Percentiles rank a stretch among this genome's conserved stretches.
These are phyloP conservation scores for Monosporascus sp. DNA, from an alignment of 2,329 filamentous ascomycete species.

Conservation along the genomic window DNA sequence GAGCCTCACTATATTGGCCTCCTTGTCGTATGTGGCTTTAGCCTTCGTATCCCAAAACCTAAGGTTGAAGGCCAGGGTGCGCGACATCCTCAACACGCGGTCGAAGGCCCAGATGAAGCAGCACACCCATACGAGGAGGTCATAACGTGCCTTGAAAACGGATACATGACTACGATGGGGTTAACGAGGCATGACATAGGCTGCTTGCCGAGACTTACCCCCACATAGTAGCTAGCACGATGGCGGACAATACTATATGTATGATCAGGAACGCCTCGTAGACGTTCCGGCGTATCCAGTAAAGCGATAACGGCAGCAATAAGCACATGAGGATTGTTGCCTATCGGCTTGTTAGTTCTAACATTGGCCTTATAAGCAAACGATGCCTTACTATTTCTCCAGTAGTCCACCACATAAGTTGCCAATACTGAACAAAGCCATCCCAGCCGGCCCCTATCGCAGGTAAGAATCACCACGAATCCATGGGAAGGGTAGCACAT, in stretches of 20 bases:
- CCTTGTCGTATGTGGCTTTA: slow-evolving; percentile 28
- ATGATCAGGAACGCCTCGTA: slow-evolving; percentile 48
- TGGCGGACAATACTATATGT: slow-evolving; percentile 47
- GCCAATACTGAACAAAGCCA: slow-evolving; percentile 33
- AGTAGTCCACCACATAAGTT: slow-evolving; percentile 44
- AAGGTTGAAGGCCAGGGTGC: slow-evolving; percentile 37
- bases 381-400: slow-evolving; percentile 37
- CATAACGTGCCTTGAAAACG: slow-evolving; percentile 46
- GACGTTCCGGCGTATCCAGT: slow-evolving; percentile 45
- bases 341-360: slow-evolving; percentile 12
- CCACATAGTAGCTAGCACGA: slow-evolving; percentile 46
- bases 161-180: slow-evolving; percentile 38
- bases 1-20: slow-evolving; percentile 38
- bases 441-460: slow-evolving; percentile 27
- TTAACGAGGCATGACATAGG: not conserved
- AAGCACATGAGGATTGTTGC: slow-evolving; percentile 42
- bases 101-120: slow-evolving; percentile 46
- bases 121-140: slow-evolving; percentile 45
- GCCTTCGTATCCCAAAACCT: slow-evolving; percentile 32
- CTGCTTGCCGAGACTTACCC: slow-evolving; percentile 35
- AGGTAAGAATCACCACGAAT: not conserved
- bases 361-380: no score
- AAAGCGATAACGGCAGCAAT: slow-evolving; percentile 42
- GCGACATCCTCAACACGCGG: slow-evolving; percentile 38
- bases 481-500: slow-evolving; percentile 1